Evolutionary conservation across 805 yeast species (phyloP), one percentile per base, ranked within the genome.

Genomic region (Hagleromyces aurorensis): DNA sequence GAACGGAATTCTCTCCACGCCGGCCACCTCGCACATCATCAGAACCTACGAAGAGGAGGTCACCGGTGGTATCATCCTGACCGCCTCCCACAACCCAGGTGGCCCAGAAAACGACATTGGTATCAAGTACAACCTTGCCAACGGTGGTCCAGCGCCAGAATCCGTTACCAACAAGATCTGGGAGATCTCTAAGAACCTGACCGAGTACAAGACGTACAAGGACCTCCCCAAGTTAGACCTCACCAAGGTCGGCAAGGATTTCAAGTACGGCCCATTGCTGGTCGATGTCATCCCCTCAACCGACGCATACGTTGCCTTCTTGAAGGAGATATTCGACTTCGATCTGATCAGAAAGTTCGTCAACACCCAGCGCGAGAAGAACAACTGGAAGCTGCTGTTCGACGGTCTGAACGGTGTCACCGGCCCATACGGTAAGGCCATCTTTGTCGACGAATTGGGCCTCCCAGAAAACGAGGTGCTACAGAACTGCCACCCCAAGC

Each of bases 121-220:
- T 32, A 89, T 89, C 66, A 89, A 89, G 64, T 91, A 91, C 65
- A 91, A 89, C 59, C 66, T 91, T 57, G 72, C 82, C 41, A 89
- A 89, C 53, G 98, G 98, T 44, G 98, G 96, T 3, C 98, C 98
- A 23, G 97, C 97, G 7, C 98, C 98, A 8, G 98, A 89, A 58
- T 62, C 80, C 10, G 93, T 91, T 36, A 89, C 98, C 8, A 72
- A 89, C 62, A 73, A 77, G 57, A 91, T 89, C 52, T 91, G 62
- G 64, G 87, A 75, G 36, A 67, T 64, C 16, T 73, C 94, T 13
- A 70, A 68, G 51, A 48, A 58, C 22, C 62, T 91, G 46, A 54
- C 67, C 6, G 51, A 61, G 26, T 89, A 84, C 62, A 74, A 75
- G 52, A 69, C 72, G 33, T 59, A 72, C 12, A 56, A 58, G 21